phyloP scores from a whole-genome alignment of 495 filamentous ascomycete genomes.

The Articulospora tetracladia region DNA sequence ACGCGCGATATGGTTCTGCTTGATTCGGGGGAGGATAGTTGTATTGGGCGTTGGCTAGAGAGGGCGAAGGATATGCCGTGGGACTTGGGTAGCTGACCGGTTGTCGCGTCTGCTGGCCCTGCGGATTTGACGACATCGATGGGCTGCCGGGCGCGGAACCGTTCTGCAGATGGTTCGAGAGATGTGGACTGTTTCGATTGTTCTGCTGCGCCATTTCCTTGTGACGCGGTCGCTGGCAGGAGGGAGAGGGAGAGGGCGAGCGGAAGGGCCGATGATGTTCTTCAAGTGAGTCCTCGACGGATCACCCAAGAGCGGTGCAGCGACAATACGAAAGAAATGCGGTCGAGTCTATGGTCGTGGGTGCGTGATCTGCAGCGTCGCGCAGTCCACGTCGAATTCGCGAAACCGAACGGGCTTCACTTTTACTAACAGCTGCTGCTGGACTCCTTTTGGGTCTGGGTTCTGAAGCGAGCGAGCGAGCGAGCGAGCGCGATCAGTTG shows the following conservation, averaged over 20 bases:
- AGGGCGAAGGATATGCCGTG: slow-evolving; percentile 52
- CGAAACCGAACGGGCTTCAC: not conserved
- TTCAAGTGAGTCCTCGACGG: not conserved
- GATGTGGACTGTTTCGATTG: slow-evolving; percentile 23
- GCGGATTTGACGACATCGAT: slow-evolving; percentile 47
- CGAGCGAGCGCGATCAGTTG: too few relatives aligned
- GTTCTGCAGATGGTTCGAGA: slow-evolving; percentile 21
- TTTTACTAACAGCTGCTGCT: not conserved
- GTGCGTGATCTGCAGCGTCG: not conserved
- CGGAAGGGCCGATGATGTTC: not conserved
- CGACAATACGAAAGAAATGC: not conserved
- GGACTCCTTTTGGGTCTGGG: not conserved
- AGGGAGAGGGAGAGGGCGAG: too few relatives aligned
- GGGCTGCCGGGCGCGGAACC: slow-evolving; percentile 30
- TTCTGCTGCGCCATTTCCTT: slow-evolving; percentile 22
- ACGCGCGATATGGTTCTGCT: slow-evolving; percentile 46
- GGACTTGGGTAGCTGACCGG: slow-evolving; percentile 51
- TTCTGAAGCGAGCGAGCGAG: too few relatives aligned
- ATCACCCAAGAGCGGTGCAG: not conserved
- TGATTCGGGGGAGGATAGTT: slow-evolving; percentile 47
- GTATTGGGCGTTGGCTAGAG: slow-evolving; percentile 49
- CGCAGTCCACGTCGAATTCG: too few relatives aligned
- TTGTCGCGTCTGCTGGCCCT: slow-evolving; percentile 39
- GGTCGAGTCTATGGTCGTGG: not conserved
- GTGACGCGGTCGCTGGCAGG: slow-evolving; percentile 12